A percentile compares a stretch with the other conserved stretches of the same genome.
Conservation (phyloP, 148 eudicot genomes). For the Salicornia ramosissima region DNA sequence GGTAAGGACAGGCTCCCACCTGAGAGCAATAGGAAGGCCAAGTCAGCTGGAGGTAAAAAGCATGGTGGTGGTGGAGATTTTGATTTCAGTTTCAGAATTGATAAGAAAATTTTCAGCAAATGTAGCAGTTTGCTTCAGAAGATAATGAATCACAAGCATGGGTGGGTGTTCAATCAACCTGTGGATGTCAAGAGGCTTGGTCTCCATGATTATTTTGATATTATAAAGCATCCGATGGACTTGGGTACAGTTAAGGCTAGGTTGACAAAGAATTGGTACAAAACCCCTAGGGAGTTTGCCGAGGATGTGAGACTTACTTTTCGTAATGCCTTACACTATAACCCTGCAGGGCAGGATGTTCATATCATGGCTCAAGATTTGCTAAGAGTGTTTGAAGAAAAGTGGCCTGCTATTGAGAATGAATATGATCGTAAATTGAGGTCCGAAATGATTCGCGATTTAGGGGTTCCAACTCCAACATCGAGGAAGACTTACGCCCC, state of each 20-base stretch:
- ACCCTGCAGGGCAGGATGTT: slow-evolving; percentile 86
- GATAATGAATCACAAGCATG: slow-evolving; percentile 77
- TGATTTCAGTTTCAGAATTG: slow-evolving; percentile 37
- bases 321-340: slow-evolving; percentile 80
- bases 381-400: slow-evolving; percentile 60
- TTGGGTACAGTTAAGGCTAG: slow-evolving; percentile 73
- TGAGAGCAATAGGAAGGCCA: slow-evolving; percentile 59
- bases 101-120: slow-evolving; percentile 56
- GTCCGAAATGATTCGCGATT: slow-evolving; percentile 48
- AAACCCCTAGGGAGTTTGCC: slow-evolving; percentile 75
- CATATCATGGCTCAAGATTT: slow-evolving; percentile 71
- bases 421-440: slow-evolving; percentile 52
- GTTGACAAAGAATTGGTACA: slow-evolving; percentile 67
- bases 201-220: slow-evolving; percentile 72
- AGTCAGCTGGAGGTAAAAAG: slow-evolving; percentile 36
- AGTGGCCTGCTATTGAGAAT: slow-evolving; percentile 56
- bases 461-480: slow-evolving; percentile 55
- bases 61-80: slow-evolving; percentile 36
- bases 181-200: slow-evolving; percentile 65
- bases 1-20: slow-evolving; percentile 74
- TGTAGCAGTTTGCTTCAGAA: slow-evolving; percentile 62
- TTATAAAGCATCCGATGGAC: slow-evolving; percentile 91
- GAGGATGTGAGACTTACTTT: slow-evolving; percentile 93
- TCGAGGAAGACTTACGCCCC: slow-evolving; percentile 42
- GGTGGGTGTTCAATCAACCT: slow-evolving; percentile 86